Percentiles rank a stretch among this genome's conserved stretches.
These are phyloP conservation scores for Nannizzia gypsea DNA, from an alignment of 2,329 filamentous ascomycete species.

Conservation along the genomic window DNA sequence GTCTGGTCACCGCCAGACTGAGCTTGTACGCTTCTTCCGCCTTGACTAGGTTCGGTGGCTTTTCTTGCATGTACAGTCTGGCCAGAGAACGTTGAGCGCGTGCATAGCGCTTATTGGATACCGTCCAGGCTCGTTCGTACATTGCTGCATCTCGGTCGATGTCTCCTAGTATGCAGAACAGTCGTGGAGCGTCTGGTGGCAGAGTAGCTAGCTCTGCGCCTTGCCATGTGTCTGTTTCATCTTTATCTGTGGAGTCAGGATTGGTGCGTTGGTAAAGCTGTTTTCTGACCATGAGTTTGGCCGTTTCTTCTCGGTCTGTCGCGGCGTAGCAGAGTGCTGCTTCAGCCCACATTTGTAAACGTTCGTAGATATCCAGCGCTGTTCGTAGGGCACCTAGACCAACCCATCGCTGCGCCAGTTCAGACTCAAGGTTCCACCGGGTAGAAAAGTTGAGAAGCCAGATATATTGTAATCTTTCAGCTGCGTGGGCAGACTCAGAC, in stretches of 20 bases:
- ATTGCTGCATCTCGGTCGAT: constrained; percentile 61
- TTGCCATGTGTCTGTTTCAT: constrained; percentile 47
- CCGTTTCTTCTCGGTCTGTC: constrained; percentile 72
- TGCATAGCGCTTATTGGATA: constrained; percentile 69
- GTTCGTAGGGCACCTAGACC: constrained; percentile 75
- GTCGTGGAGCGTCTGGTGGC: constrained; percentile 68
- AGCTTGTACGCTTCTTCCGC: constrained; percentile 68
- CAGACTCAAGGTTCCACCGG: constrained; percentile 86
- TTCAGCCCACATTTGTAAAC: constrained; percentile 87
- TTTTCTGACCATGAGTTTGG: constrained; percentile 60
- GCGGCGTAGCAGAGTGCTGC: constrained; percentile 78
- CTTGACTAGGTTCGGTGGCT: constrained; percentile 48
- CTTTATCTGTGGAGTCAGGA: constrained; percentile 33
- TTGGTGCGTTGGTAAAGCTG: constrained; percentile 61
- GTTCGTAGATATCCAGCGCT: constrained; percentile 90
- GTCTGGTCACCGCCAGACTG: constrained; percentile 64
- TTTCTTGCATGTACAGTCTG: constrained; percentile 57
- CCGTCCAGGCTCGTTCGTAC: constrained; percentile 79
- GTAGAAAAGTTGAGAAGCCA: constrained; percentile 75
- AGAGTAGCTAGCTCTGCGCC: constrained; percentile 59
- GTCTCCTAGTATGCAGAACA: constrained; percentile 91
- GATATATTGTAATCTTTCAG: constrained; percentile 68
- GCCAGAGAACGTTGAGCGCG: constrained; percentile 80
- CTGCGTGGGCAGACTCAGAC: constrained; percentile 60
- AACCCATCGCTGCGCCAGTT: constrained; percentile 88